Evolutionary conservation across 2,329 filamentous ascomycete genomes (phyloP), one percentile per base, ranked within the genome.

Genomic region (Colletotrichum sansevieriae): DNA sequence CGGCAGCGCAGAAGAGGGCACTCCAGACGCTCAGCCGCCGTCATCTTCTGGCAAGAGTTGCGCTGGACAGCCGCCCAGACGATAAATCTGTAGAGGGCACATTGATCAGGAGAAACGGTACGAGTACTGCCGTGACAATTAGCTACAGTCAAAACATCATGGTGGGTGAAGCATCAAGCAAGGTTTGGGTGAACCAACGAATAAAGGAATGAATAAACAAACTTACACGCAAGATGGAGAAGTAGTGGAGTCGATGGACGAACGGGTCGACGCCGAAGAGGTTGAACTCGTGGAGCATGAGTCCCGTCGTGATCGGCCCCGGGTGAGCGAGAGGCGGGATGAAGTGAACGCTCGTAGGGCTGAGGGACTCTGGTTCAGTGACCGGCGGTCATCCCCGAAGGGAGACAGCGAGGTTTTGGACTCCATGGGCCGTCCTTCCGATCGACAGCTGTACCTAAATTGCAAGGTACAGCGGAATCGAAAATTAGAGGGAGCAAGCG

Each of bases 21-120:
- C 71, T 83, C 82, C 44, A 85, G 77, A 65, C 80, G 83, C 71
- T 87, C 83, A 72, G 80, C 80, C 25, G 78, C 74, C 9, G 81
- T 82, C 80, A 87, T 85, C 61, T 79, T 81, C 47, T 75, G 70
- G 61, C 81, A 85, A 35, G 78, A 80, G 76, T 87, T 88, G 72
- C 85, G 84, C 75, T 85, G 84, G 71, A 87, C 80, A 52, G 86
- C 86, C 39, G 82, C 83, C 86, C 86, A 88, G 59, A 85, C 84
- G 72, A 88, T 83, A 76, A 88, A 88, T 65, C 83, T 79, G 72
- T 87, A 81, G 51, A 84, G 79, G 20, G 83, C 83, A 73, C 86
- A 87, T 72, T 86, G 84, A 68, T 86, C 81, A 35, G 77, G 79
- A 11, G 80, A 76, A 22, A 81, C 82, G 54, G 83, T 80, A 69